Evolutionary conservation across 1,284 basidiomycete genomes (phyloP).

Genomic region (Ceratobasidium sp.): DNA sequence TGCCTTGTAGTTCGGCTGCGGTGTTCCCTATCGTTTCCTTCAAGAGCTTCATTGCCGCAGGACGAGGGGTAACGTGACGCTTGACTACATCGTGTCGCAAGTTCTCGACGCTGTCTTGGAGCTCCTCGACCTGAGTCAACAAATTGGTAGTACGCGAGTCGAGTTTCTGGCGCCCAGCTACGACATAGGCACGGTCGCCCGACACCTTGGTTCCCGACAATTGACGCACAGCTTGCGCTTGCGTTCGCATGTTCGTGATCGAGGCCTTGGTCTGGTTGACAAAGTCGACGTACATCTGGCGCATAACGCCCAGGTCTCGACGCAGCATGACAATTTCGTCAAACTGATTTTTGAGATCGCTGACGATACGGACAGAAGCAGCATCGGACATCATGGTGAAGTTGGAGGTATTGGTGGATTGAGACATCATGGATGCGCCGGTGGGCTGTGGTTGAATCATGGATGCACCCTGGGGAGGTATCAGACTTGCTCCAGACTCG

Average conservation of each 20-base stretch:
- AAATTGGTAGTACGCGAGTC: constrained; percentile 89
- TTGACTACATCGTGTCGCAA: constrained; percentile 92
- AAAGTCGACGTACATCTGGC: constrained; percentile 93
- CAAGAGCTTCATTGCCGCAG: constrained; percentile 73
- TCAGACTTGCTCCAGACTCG: constrained; percentile 52
- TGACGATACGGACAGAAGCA: constrained; percentile 60
- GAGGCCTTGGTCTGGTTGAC: constrained; percentile 88
- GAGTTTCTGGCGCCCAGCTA: constrained; percentile 88
- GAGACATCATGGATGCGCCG: constrained; percentile 64
- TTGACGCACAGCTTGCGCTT: constrained; percentile 86
- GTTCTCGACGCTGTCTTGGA: constrained; percentile 90
- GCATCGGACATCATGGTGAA: constrained; percentile 64
- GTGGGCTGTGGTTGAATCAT: constrained; percentile 41
- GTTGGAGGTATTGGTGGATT: constrained; percentile 73
- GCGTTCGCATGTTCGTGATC: constrained; percentile 74
- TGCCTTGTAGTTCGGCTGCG: constrained; percentile 72
- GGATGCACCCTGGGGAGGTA: constrained; percentile 47
- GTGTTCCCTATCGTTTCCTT: constrained; percentile 77
- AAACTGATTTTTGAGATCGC: constrained; percentile 88
- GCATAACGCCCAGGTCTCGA: constrained; percentile 90
- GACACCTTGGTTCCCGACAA: constrained; percentile 83
- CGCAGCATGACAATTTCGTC: constrained; percentile 93
- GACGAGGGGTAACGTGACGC: constrained; percentile 85
- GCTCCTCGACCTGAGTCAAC: constrained; percentile 90
- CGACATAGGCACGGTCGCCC: constrained; percentile 86